Evolutionary conservation across 2,329 filamentous ascomycete species (phyloP).

Genomic region (Botrytis fabae): DNA sequence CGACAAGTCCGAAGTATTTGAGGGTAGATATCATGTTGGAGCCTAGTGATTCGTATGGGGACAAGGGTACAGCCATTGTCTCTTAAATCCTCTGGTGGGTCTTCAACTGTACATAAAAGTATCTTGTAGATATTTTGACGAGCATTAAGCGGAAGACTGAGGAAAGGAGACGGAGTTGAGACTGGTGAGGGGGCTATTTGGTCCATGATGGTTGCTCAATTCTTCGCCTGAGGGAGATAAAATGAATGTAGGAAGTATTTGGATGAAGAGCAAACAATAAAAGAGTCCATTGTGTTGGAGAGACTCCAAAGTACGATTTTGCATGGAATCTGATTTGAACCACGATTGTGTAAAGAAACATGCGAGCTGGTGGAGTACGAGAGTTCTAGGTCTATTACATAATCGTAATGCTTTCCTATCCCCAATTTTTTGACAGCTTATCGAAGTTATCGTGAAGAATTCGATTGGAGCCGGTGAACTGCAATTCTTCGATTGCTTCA

Average conservation of each 20-base stretch:
- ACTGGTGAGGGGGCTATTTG: not conserved
- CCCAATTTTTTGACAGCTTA: not conserved
- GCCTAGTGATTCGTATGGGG: not conserved
- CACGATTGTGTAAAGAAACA: not conserved
- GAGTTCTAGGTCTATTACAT: not conserved
- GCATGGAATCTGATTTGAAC: not conserved
- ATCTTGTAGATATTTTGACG: constrained; percentile 4
- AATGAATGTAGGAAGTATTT: not conserved
- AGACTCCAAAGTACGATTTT: not conserved
- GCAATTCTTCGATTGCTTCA: not conserved
- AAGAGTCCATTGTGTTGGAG: too few species aligned
- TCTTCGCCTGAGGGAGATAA: not conserved
- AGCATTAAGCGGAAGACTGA: not conserved
- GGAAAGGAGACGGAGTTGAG: not conserved
- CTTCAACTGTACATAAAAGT: constrained; percentile 2
- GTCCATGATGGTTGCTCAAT: not conserved
- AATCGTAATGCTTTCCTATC: not conserved
- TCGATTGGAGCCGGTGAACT: not conserved
- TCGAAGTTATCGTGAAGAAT: not conserved
- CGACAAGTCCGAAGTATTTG: constrained; percentile 5
- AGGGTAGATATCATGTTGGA: constrained; percentile 1
- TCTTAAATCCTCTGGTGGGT: not conserved
- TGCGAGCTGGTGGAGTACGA: not conserved
- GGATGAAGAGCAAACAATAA: not conserved
- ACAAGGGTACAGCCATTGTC: not conserved